These are phyloP conservation scores for Solanum verrucosum DNA, from an alignment of 257 asterid genomes.

Conservation along the genomic window DNA sequence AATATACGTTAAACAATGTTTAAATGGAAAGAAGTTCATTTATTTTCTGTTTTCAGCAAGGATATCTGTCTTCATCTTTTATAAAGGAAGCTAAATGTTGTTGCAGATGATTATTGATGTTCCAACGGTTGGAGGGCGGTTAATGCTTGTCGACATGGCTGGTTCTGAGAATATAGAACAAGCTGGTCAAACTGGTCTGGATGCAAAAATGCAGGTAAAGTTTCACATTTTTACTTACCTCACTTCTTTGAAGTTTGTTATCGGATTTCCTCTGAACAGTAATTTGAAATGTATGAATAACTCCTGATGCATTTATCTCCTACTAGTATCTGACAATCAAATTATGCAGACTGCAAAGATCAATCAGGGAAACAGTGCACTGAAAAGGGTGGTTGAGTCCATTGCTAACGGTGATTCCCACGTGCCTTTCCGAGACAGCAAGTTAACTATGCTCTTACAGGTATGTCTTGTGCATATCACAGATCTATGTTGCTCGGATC, in stretches of 20 bases:
- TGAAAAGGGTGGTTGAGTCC: conserved; percentile 91
- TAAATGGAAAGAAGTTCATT: not conserved
- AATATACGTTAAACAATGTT: not conserved
- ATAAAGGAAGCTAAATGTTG: not conserved
- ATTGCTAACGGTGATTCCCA: conserved; percentile 96
- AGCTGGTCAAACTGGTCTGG: conserved; percentile 87
- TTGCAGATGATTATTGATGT: conserved; percentile 81
- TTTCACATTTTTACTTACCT: not conserved
- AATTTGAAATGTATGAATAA: not conserved
- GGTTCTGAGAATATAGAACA: conserved; percentile 98
- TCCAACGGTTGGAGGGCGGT: conserved; percentile 92
- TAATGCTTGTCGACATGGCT: conserved; percentile 98
- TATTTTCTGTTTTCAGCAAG: not conserved
- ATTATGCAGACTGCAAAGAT: conserved; percentile 76
- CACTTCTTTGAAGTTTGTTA: not conserved
- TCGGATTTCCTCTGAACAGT: not conserved
- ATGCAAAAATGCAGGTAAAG: conserved; percentile 87
- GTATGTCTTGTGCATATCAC: conserved; percentile 11
- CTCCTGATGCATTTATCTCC: not conserved
- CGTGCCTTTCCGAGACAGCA: conserved; percentile 97
- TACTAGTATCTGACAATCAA: not conserved
- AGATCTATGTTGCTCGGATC: not conserved
- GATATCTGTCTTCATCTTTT: not conserved
- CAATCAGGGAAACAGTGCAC: conserved; percentile 84
- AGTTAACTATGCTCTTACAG: conserved; percentile 98